Evolutionary conservation across 495 filamentous ascomycete genomes (phyloP).

Genomic region (Pyrenopolyporus hunteri): DNA sequence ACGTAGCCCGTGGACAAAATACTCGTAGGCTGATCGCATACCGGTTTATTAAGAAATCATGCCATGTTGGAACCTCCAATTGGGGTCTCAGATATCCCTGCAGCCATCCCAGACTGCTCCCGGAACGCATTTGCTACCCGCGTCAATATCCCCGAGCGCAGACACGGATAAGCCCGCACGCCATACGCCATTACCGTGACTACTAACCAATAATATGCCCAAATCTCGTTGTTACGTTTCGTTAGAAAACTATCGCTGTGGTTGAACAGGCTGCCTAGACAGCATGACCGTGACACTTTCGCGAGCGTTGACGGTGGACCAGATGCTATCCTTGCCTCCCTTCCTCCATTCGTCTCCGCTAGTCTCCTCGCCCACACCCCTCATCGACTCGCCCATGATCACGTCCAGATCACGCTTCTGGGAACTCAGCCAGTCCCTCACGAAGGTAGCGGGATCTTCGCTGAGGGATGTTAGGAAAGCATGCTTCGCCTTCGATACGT

Average conservation of each 20-base stretch:
- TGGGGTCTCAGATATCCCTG: neutral
- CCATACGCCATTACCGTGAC: slow-evolving; percentile 21
- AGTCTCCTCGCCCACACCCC: slow-evolving; percentile 67
- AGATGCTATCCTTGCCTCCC: slow-evolving; percentile 57
- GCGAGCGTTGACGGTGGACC: slow-evolving; percentile 59
- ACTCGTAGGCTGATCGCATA: neutral
- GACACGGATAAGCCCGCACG: slow-evolving; percentile 17
- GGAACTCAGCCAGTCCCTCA: slow-evolving; percentile 81
- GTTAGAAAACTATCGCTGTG: slow-evolving; percentile 20
- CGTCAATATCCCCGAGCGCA: no score
- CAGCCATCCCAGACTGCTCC: neutral
- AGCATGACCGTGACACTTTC: slow-evolving; percentile 63
- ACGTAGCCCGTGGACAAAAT: neutral
- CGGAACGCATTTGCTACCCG: neutral
- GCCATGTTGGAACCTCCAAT: neutral
- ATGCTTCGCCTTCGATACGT: slow-evolving; percentile 81
- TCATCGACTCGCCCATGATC: slow-evolving; percentile 78
- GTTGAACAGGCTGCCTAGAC: slow-evolving; percentile 44
- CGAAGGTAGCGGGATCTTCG: slow-evolving; percentile 80
- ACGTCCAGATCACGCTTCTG: slow-evolving; percentile 92
- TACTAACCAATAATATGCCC: neutral
- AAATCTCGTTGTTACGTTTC: no score
- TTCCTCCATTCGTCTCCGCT: slow-evolving; percentile 62
- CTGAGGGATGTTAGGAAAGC: slow-evolving; percentile 77
- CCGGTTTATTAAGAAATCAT: slow-evolving; percentile 5